A percentile compares a stretch with the other conserved stretches of the same genome.
These are phyloP conservation scores for Artemisia tridentata DNA, from an alignment of 129 eudicot species.

Conservation along the genomic window DNA sequence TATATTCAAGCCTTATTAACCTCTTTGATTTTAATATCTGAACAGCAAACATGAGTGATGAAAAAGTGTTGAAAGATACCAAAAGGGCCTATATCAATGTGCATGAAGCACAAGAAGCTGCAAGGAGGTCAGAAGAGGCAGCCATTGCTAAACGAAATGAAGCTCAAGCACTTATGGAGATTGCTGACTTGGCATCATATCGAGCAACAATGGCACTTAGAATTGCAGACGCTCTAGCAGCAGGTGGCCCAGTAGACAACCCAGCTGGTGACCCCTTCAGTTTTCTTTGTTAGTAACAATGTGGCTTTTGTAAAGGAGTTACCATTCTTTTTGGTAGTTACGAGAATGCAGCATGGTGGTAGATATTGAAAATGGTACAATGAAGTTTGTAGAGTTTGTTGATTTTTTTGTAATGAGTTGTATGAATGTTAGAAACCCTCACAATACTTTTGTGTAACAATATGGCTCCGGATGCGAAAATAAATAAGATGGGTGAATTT, in stretches of 20 bases:
- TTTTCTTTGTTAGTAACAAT: not conserved
- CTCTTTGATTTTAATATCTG: not conserved
- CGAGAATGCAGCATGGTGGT: not conserved
- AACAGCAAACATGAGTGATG: conserved; percentile 56
- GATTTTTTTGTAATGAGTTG: conserved; percentile 2
- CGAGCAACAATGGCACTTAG: conserved; percentile 65
- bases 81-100: conserved; percentile 23
- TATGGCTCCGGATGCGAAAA: conserved; percentile 2
- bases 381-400: conserved; percentile 21
- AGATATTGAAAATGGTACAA: not conserved
- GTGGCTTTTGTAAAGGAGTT: not conserved
- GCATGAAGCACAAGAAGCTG: conserved; percentile 66
- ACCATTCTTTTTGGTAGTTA: not conserved
- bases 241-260: not conserved
- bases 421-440: not conserved
- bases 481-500: conserved; percentile 13
- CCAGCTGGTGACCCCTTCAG: not conserved
- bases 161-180: conserved; percentile 74
- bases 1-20: not conserved
- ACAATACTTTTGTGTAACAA: not conserved
- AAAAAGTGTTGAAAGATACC: conserved; percentile 35
- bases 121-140: conserved; percentile 42
- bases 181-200: conserved; percentile 69
- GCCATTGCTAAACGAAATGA: conserved; percentile 65
- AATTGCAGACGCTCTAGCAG: conserved; percentile 65